Evolutionary conservation across 2,329 filamentous ascomycete genomes (phyloP).

Genomic region (Colletotrichum lentis): DNA sequence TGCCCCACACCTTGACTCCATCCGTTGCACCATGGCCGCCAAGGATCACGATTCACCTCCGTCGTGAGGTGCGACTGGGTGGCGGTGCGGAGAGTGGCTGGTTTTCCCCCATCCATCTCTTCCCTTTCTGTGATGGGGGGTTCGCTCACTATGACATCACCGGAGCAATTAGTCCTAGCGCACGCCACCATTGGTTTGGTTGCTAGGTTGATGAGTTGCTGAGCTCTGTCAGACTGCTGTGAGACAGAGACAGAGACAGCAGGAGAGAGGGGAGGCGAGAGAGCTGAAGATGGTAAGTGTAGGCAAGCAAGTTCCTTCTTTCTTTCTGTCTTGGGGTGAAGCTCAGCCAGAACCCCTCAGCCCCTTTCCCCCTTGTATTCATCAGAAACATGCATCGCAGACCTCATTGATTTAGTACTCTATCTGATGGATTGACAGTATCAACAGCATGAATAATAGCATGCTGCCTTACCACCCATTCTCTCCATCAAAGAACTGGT

Average conservation of each 20-base stretch:
- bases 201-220: slow-evolving; percentile 2
- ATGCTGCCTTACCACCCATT: slow-evolving; percentile 8
- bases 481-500: slow-evolving; percentile 28
- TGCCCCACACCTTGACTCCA: slow-evolving; percentile 22
- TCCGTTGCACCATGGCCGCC: slow-evolving; percentile 23
- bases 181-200: not conserved
- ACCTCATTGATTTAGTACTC: not conserved
- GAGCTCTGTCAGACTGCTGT: slow-evolving; percentile 9
- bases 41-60: slow-evolving; percentile 10
- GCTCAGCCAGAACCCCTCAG: no score
- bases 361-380: not conserved
- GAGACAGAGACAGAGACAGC: not conserved
- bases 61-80: slow-evolving; percentile 3
- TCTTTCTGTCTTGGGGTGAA: no score
- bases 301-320: not conserved
- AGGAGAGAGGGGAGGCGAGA: not conserved
- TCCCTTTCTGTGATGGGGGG: not conserved
- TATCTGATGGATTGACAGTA: not conserved
- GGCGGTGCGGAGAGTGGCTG: slow-evolving; percentile 33
- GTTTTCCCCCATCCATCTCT: not conserved
- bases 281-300: slow-evolving; percentile 7
- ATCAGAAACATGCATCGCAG: not conserved
- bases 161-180: slow-evolving; percentile 39
- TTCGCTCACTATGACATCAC: slow-evolving; percentile 40
- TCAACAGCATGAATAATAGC: slow-evolving; percentile 21